Evolutionary conservation across 2,329 filamentous ascomycete species (phyloP), one percentile per base, ranked within the genome.

Genomic region (Rhynchosporium agropyri): DNA sequence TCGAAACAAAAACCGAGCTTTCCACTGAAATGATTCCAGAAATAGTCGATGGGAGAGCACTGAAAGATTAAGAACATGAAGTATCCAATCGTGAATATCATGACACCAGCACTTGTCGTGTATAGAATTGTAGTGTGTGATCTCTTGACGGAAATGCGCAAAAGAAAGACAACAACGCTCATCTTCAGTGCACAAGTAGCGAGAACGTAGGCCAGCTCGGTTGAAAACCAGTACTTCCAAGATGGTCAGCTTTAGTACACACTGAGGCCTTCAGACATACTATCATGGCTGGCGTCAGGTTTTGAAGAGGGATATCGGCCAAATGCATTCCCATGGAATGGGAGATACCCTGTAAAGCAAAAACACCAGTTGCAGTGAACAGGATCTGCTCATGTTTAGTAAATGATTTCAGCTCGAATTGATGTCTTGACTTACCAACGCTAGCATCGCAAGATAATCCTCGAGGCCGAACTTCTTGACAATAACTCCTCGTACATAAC

Each of bases 31-130:
- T 76, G 77, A 51, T 75, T 70, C 80, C 82, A 84, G 68, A 83
- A 84, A 66, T 76, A 81, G 6, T 74, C 75, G 0, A 79, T 70
- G 0, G 83, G 82, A 0, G 66, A 72, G 72, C 82, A 84, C 68
- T 84, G 82, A 15, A 84, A 77, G 0, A 81, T 66, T 5, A 80
- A 77, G 63, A 82, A 70, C 68, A 82, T 78, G 71, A 81, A 81
- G 69, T 76, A 78, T 54, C 73, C 70, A 53, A 75, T 62, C 51
- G 75, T 74, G 67, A 77, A 80, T 10, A 75, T 3, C 3, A 73
- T 72, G 2, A 74, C 73, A 3, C 75, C 60, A 5, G 62, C 55
- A 68, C 78, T 78, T 42, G 76, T 72, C 26, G 68, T 54, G 58
- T 74, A 75, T 62, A 80, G 76, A 62, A 79, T 75, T 4, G 59